phyloP scores from a whole-genome alignment of 768 basidiomycete genomes.

The Phylloporus arenicola region DNA sequence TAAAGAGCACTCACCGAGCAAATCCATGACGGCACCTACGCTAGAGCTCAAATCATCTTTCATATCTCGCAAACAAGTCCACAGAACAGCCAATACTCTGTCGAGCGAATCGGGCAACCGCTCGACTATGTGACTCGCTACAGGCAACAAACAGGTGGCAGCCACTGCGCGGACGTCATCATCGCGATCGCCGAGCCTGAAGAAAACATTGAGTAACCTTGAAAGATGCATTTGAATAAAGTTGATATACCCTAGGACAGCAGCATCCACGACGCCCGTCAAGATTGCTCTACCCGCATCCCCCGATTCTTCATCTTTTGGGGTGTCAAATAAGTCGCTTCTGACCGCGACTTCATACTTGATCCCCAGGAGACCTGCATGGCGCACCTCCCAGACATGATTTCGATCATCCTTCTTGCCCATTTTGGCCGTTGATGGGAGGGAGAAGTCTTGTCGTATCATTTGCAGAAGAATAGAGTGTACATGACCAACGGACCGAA shows the following conservation, averaged over 20 bases:
- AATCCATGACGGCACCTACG: constrained; percentile 95
- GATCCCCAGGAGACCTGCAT: constrained; percentile 94
- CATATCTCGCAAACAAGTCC: constrained; percentile 87
- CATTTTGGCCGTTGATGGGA: constrained; percentile 33
- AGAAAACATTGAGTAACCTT: constrained; percentile 8
- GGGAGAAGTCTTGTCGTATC: constrained; percentile 82
- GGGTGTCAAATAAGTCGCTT: constrained; percentile 62
- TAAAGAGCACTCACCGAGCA: constrained; percentile 59
- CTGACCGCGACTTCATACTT: constrained; percentile 98
- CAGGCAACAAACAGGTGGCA: constrained; percentile 84
- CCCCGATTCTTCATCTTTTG: constrained; percentile 31
- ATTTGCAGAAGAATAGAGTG: constrained; percentile 84
- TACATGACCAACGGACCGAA: constrained; percentile 71
- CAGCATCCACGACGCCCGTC: constrained; percentile 81
- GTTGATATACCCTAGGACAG: constrained; percentile 69
- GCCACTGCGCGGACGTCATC: constrained; percentile 97
- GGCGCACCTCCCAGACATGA: constrained; percentile 95
- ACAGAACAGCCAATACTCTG: constrained; percentile 76
- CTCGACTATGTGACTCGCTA: constrained; percentile 76
- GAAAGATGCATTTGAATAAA: not conserved
- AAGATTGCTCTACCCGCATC: constrained; percentile 54
- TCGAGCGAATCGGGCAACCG: constrained; percentile 67
- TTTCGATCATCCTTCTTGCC: constrained; percentile 35
- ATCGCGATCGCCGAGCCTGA: constrained; percentile 80
- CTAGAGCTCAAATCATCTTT: constrained; percentile 97